These are phyloP conservation scores for Hypoxylon sp. DNA, from an alignment of 2,329 filamentous ascomycete species.

Conservation along the genomic window DNA sequence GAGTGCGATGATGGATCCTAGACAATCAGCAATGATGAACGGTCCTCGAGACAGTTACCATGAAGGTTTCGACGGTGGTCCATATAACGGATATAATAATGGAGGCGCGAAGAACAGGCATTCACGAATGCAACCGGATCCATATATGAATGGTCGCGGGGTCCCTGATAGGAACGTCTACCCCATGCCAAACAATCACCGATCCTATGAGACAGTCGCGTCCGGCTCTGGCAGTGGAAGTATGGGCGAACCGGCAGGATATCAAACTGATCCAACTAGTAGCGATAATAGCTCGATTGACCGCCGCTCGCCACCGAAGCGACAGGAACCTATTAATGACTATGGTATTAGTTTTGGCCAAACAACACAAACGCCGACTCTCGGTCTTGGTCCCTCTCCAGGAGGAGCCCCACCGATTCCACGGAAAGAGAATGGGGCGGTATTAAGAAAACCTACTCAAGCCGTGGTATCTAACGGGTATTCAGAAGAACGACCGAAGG, in stretches of 20 bases:
- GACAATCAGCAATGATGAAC: slow-evolving; percentile 52
- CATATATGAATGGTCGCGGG: slow-evolving; percentile 59
- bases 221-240: slow-evolving; percentile 80
- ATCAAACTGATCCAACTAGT: slow-evolving; percentile 86
- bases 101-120: slow-evolving; percentile 53
- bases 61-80: slow-evolving; percentile 57
- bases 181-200: slow-evolving; percentile 75
- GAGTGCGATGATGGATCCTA: slow-evolving; percentile 59
- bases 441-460: slow-evolving; percentile 52
- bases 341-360: slow-evolving; percentile 75
- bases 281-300: slow-evolving; percentile 95
- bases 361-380: slow-evolving; percentile 59
- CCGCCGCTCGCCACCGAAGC: slow-evolving; percentile 72
- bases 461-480: slow-evolving; percentile 41
- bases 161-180: slow-evolving; percentile 64
- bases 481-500: slow-evolving; percentile 53
- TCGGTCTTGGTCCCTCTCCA: slow-evolving; percentile 48
- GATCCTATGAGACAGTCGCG: slow-evolving; percentile 88
- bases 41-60: slow-evolving; percentile 60
- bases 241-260: slow-evolving; percentile 80
- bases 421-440: slow-evolving; percentile 52
- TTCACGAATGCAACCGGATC: slow-evolving; percentile 64
- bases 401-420: slow-evolving; percentile 53
- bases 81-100: slow-evolving; percentile 54
- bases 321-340: slow-evolving; percentile 69